Percentiles rank a stretch among this genome's conserved stretches.
These are phyloP conservation scores for Sugiyamaella novakii DNA, from an alignment of 1,139 yeast genomes.

Conservation along the genomic window DNA sequence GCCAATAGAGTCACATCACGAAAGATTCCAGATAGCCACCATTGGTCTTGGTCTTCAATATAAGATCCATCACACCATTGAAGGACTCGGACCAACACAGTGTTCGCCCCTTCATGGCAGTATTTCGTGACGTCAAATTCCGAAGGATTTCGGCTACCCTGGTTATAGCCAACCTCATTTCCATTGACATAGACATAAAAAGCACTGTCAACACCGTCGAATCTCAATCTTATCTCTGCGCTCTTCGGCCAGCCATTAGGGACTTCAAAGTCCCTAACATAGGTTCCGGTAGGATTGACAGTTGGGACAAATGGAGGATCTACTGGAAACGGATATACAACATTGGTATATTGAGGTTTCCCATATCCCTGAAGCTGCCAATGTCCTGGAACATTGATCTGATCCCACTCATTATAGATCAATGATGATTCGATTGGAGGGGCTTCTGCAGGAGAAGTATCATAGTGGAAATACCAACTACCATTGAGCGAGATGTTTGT, in stretches of 20 bases:
- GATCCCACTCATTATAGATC: conserved; percentile 14
- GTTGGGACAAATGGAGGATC: conserved; percentile 43
- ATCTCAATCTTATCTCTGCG: conserved; percentile 31
- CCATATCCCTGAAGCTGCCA: conserved; percentile 46
- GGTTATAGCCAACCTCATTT: conserved; percentile 38
- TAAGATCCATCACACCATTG: conserved; percentile 44
- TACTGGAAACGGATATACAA: conserved; percentile 40
- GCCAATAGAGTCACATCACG: conserved; percentile 33
- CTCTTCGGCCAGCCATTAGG: conserved; percentile 18
- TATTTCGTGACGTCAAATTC: conserved; percentile 39
- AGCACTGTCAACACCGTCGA: conserved; percentile 45
- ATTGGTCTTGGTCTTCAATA: conserved; percentile 45
- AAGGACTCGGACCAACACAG: conserved; percentile 38
- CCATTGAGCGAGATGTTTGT: conserved; percentile 36
- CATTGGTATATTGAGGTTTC: conserved; percentile 42
- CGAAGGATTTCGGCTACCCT: conserved; percentile 43
- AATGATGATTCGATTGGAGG: conserved; percentile 26
- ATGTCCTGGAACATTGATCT: conserved; percentile 41
- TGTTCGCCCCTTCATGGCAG: conserved; percentile 21
- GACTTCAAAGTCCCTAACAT: conserved; percentile 33
- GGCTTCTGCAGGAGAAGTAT: conserved; percentile 32
- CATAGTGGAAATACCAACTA: conserved; percentile 39
- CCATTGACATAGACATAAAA: conserved; percentile 43
- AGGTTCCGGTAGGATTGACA: conserved; percentile 43
- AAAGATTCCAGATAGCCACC: conserved; percentile 44